These are phyloP conservation scores for Colletotrichum sidae DNA, from an alignment of 2,329 filamentous ascomycete genomes.

Conservation along the genomic window DNA sequence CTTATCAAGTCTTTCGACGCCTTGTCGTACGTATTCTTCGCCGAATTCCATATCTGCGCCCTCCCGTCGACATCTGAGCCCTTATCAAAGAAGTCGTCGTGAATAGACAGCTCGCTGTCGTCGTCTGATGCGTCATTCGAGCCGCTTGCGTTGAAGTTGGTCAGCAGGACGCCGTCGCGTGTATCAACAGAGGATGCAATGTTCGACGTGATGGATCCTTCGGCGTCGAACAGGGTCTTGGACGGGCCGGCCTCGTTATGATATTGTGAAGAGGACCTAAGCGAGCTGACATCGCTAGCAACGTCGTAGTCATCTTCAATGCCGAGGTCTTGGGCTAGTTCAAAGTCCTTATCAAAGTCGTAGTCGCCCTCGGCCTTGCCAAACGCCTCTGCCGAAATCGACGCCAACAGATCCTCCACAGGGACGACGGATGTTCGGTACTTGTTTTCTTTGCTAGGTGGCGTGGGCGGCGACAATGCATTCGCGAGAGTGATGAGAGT, in stretches of 20 bases:
- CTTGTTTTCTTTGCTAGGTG: constrained; percentile 84
- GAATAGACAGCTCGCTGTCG: constrained; percentile 74
- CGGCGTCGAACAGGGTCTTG: constrained; percentile 62
- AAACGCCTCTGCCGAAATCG: constrained; percentile 89
- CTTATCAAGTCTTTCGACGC: constrained; percentile 71
- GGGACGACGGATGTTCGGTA: constrained; percentile 90
- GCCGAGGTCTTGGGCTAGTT: constrained; percentile 62
- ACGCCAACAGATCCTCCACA: constrained; percentile 88
- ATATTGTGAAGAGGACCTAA: constrained; percentile 59
- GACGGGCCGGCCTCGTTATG: constrained; percentile 56
- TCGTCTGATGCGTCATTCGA: constrained; percentile 60
- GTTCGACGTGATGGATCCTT: constrained; percentile 51
- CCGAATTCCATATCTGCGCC: constrained; percentile 84
- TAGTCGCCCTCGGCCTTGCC: constrained; percentile 70
- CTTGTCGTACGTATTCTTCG: constrained; percentile 78
- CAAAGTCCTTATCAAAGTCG: constrained; percentile 73
- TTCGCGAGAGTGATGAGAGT: constrained; percentile 85
- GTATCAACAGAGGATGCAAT: constrained; percentile 56
- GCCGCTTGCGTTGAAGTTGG: constrained; percentile 48
- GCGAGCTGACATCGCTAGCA: constrained; percentile 47
- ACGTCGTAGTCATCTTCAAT: constrained; percentile 49
- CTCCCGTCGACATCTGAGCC: constrained; percentile 71
- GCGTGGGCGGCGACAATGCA: constrained; percentile 83
- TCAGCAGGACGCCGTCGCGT: constrained; percentile 58
- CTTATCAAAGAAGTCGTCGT: constrained; percentile 81